Base-by-base conservation (phyloP, 495 filamentous ascomycete species). In the Trichodelitschia bisporula region DNA sequence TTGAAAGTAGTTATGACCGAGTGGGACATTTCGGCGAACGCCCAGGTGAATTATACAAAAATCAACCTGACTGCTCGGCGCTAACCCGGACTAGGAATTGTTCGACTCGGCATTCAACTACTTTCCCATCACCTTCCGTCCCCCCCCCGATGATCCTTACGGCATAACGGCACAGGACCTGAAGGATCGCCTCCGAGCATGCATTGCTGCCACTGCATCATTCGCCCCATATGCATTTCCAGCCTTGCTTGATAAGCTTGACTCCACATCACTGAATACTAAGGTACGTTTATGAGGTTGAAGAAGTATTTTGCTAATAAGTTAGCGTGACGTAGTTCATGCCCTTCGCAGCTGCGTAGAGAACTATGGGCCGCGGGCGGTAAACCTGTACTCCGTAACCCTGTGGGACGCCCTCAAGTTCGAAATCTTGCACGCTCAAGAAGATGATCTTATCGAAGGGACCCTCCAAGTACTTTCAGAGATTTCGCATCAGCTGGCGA, bases 31-130 rank as follows among this genome's bases (percentile, higher is more conserved):
- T 50, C 58, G 2, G 49, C 51, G 19, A 55, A 72, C 45, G 62
- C 56, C 4, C 71, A 77, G 56, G 70, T 71, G 49, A 32, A 48
- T 40, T 17, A 19, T 10, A 18, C 19, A 19, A 9, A 29, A 21
- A 18, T 18, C 17, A 13, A 31, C 14, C 4, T 25, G 10, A 5
- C 2, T 15, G 2, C n/a, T 25, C 4, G 16, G 15, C 12, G 50
- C 62, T 34, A 63, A 29, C 4, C 2, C 4, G n/a, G 14, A 9
- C 8, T 1, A 20, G 38, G 34, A 44, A 8, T 50, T 77, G 12
- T 79, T 77, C 43, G 73, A 79, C 37, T 55, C 71, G 3, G 69
- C 73, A 11, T 79, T 75, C 43, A 74, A 74, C 37, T 79, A 79
- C 46, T 79, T 78, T 42, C 73, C 73, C 0, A 77, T 79, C 32